Base-by-base conservation (phyloP, 345 rosid genomes). In the Gossypium arboreum region DNA sequence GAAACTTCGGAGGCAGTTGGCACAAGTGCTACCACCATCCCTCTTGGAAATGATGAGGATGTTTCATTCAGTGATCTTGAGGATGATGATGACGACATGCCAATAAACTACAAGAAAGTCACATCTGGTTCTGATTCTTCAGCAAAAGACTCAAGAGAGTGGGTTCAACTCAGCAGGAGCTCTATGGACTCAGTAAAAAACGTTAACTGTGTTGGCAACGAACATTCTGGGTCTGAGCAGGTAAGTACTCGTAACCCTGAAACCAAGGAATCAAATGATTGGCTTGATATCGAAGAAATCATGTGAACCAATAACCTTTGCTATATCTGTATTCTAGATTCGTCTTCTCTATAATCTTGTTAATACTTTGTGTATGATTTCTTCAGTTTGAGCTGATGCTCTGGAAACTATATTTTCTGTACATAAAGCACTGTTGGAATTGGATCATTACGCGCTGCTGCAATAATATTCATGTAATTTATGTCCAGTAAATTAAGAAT, bases 11-110 rank as follows among this genome's bases (percentile, higher is more conserved):
- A 87, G 74, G 77, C 70, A 47, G 68, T 79, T 75, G 90, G 83
- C 29, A 70, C 76, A 27, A 55, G 82, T 78, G 84, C 86, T 76
- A 81, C 88, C 45, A 73, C 88, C 4, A 69, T 82, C 67, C 88
- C 75, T 43, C 75, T 87, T 27, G 97, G 65, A 66, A 89, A 93
- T 73, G 98, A 93, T 1, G 99, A 93, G 75, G 99, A 93, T 71
- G 93, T 93, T n/a, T 93, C 99, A 10, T 95, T 93, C 74, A 95
- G 99, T 79, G 99, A 95, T 85, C 94, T 95, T 0, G 98, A 95
- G 87, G 98, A 93, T 3, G 99, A 93, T 52, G 98, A 91, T 54
- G 96, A 86, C 78, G 86, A 34, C 41, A 34, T 72, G 44, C 84
- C 88, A 22, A 39, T 78, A 47, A 87, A 75, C 80, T 76, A 83